A percentile compares a stretch with the other conserved stretches of the same genome.
Conservation (phyloP, 176 grass and related monocot genomes). For the Themeda triandra region DNA sequence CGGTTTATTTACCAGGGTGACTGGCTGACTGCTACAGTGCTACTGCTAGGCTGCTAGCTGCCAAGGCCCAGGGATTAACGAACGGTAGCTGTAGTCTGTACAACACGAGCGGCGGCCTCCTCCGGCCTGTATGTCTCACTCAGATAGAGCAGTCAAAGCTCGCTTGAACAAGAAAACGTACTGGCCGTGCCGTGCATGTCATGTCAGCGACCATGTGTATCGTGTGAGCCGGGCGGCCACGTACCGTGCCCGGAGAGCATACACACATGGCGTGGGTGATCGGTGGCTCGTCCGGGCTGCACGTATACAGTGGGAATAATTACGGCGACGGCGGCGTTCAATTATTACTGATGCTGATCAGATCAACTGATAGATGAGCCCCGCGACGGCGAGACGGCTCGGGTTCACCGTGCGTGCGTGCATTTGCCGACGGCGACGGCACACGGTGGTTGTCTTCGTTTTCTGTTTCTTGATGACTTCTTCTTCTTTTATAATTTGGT, state of each 20-base stretch:
- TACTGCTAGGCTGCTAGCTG: too few relatives aligned
- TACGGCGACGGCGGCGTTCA: background rate
- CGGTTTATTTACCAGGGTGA: background rate
- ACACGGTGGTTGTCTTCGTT: background rate
- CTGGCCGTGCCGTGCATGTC: background rate
- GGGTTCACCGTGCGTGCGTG: background rate
- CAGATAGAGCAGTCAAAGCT: background rate
- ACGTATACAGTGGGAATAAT: background rate
- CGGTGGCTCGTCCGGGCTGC: background rate
- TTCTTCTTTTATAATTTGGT: background rate
- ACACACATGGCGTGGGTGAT: background rate
- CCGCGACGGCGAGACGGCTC: background rate
- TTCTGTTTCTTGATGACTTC: too few relatives aligned
- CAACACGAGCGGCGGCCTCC: background rate
- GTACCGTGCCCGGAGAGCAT: background rate
- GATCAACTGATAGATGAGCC: background rate
- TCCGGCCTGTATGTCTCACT: too few relatives aligned
- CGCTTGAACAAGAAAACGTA: background rate
- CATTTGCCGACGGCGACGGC: background rate
- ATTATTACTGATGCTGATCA: too few relatives aligned
- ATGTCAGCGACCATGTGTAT: background rate
- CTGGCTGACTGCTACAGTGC: too few relatives aligned
- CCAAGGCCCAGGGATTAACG: too few relatives aligned
- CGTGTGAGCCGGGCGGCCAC: background rate
- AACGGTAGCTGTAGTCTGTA: background rate